Evolutionary conservation across 768 basidiomycete genomes (phyloP).

Genomic region (Mycena galopus): DNA sequence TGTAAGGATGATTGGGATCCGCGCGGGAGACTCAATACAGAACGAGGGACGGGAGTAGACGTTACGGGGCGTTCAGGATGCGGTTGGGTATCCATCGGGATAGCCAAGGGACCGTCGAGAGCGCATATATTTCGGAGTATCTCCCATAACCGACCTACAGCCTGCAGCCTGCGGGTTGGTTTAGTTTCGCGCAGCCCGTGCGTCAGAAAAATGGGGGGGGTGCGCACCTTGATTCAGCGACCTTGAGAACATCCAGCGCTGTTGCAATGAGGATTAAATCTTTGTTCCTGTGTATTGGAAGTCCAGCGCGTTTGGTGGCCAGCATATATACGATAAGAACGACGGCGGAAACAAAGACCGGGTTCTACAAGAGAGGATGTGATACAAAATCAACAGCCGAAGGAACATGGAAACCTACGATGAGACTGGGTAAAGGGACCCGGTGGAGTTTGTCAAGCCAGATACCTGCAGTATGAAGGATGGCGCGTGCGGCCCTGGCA

Average conservation of each 20-base stretch:
- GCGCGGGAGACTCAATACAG: too few species aligned
- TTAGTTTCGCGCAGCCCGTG: not conserved
- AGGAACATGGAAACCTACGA: conserved; percentile 2
- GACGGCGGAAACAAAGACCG: conserved; percentile 15
- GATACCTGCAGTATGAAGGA: conserved; percentile 55
- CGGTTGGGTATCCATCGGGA: too few species aligned
- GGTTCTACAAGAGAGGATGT: not conserved
- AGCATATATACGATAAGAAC: conserved; percentile 3
- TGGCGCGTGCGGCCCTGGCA: conserved; percentile 64
- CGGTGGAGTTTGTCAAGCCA: conserved; percentile 20
- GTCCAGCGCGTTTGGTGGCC: conserved; percentile 8
- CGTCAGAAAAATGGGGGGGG: not conserved
- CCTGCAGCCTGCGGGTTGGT: not conserved
- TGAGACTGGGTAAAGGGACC: not conserved
- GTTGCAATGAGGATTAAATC: not conserved
- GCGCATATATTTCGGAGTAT: conserved; percentile 19
- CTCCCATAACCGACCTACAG: conserved; percentile 15
- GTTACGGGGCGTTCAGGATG: too few species aligned
- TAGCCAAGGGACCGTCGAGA: not conserved
- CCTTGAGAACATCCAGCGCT: conserved; percentile 11
- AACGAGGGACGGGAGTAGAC: too few species aligned
- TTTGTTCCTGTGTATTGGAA: not conserved
- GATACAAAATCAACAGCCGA: not conserved
- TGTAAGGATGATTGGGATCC: too few species aligned
- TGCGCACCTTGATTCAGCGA: conserved; percentile 3